phyloP scores from a whole-genome alignment of 148 eudicot species.

The Rhododendron williamsianum region DNA sequence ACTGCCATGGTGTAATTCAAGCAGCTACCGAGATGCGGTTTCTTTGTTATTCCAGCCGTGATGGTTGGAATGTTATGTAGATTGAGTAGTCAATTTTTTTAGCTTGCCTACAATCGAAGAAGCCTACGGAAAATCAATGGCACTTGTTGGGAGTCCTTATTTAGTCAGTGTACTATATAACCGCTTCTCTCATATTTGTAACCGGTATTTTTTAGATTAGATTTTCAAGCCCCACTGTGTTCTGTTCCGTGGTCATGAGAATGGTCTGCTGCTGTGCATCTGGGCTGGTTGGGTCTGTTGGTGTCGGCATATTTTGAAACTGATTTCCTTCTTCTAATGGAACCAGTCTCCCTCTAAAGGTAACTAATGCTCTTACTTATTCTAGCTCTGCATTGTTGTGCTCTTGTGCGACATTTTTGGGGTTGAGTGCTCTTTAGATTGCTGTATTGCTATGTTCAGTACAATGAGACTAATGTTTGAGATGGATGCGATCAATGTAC shows the following conservation, averaged over 20 bases:
- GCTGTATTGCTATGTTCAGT: neutral
- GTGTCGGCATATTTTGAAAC: neutral
- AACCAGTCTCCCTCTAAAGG: slow-evolving; percentile 12
- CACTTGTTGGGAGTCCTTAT: slow-evolving; percentile 13
- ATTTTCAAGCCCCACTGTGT: slow-evolving; percentile 9
- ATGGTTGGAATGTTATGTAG: slow-evolving; percentile 21
- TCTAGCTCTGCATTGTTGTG: neutral
- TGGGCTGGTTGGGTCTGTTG: slow-evolving; percentile 10
- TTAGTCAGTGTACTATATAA: slow-evolving; percentile 28
- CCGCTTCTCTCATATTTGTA: slow-evolving; percentile 20
- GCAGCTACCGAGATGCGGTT: slow-evolving; percentile 16
- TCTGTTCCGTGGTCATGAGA: slow-evolving; percentile 11
- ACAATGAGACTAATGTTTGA: neutral
- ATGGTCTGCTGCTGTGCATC: slow-evolving; percentile 8
- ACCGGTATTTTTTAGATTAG: slow-evolving; percentile 1
- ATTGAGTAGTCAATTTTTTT: slow-evolving; percentile 27
- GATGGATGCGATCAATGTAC: neutral
- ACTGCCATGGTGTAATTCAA: slow-evolving; percentile 10
- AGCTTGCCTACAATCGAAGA: slow-evolving; percentile 13
- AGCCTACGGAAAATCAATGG: slow-evolving; percentile 13
- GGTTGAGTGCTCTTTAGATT: neutral
- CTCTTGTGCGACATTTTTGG: neutral
- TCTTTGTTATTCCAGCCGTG: slow-evolving; percentile 14
- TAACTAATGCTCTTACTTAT: neutral
- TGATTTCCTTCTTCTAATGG: neutral